These are phyloP conservation scores for Aristolochia fimbriata DNA, from an alignment of 164 flowering plant genomes.

Conservation along the genomic window DNA sequence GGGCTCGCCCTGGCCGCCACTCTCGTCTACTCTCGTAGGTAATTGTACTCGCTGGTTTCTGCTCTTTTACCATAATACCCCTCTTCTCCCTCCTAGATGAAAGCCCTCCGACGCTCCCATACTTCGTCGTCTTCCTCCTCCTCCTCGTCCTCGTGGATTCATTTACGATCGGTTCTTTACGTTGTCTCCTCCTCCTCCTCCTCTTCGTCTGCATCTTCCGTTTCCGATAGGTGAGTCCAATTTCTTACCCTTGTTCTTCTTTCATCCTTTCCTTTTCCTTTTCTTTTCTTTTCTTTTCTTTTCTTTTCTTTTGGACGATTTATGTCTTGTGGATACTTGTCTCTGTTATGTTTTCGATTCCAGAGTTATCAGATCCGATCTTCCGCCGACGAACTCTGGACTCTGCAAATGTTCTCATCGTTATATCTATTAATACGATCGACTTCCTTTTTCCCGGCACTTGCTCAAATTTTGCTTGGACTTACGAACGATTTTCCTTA, in stretches of 20 bases:
- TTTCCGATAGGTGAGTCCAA: constrained; percentile 70
- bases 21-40: constrained; percentile 49
- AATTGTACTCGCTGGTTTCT: constrained; percentile 9
- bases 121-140: constrained; percentile 50
- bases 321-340: neutral
- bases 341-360: neutral
- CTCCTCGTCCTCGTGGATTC: constrained; percentile 52
- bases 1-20: constrained; percentile 61
- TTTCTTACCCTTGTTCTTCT: neutral
- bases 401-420: neutral
- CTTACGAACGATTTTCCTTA: no score
- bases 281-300: neutral
- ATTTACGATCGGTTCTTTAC: constrained; percentile 73
- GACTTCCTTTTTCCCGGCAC: no score
- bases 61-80: no score
- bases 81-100: constrained; percentile 36
- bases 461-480: no score
- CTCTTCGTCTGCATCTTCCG: constrained; percentile 21
- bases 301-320: neutral
- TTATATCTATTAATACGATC: no score
- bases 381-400: neutral
- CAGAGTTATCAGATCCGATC: no score
- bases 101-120: constrained; percentile 58
- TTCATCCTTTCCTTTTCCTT: neutral
- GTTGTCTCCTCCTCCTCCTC: constrained; percentile 50